Conservation (phyloP, 345 rosid species). For the Dimocarpus longan region DNA sequence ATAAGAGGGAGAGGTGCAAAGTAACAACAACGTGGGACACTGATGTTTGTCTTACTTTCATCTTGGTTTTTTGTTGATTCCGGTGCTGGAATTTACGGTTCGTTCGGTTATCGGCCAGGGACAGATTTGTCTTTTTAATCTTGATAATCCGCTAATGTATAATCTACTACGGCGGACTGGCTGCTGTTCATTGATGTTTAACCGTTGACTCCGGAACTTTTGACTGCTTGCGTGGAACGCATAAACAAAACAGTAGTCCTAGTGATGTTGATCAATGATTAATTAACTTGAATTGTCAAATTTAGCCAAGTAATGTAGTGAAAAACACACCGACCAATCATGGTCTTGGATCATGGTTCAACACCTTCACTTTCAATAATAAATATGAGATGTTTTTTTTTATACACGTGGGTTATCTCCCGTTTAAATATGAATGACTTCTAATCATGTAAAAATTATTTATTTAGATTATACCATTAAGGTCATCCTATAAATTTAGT, state of each 20-base stretch:
- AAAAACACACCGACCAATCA: too few relatives aligned
- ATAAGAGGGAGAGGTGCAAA: constrained; percentile 8
- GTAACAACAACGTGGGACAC: constrained; percentile 30
- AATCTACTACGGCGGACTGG: not conserved
- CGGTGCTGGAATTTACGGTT: not conserved
- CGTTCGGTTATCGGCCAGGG: constrained; percentile 6
- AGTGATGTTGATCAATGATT: not conserved
- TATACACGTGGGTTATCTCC: too few relatives aligned
- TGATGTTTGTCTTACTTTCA: constrained; percentile 24
- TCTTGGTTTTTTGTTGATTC: constrained; percentile 4
- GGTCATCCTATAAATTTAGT: too few relatives aligned
- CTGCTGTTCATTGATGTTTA: not conserved
- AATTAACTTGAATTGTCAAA: not conserved
- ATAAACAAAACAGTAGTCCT: not conserved
- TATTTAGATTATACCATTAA: too few relatives aligned
- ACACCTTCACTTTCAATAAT: too few relatives aligned
- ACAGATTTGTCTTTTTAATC: constrained; percentile 7
- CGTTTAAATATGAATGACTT: too few relatives aligned
- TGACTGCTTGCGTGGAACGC: not conserved
- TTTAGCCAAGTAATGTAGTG: too few relatives aligned
- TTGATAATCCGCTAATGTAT: not conserved
- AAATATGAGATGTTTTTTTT: too few relatives aligned
- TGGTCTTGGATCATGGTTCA: too few relatives aligned
- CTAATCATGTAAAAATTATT: too few relatives aligned
- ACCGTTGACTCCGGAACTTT: not conserved